These are phyloP conservation scores for Zygoascus biomembranicola DNA, from an alignment of 805 yeast species.

Conservation along the genomic window DNA sequence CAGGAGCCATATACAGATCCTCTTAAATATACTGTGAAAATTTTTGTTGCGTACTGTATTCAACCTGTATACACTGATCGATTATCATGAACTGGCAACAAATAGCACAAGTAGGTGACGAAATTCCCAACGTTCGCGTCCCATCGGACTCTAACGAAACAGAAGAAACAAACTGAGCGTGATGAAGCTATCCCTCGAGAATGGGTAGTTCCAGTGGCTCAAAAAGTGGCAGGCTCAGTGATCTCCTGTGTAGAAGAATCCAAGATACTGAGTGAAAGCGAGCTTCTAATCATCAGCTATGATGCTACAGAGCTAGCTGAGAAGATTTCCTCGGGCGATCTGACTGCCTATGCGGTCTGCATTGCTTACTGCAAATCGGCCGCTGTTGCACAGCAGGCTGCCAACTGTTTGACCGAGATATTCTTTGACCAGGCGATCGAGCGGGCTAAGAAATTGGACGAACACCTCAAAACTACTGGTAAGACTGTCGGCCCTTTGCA, in stretches of 20 bases:
- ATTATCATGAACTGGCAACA: not conserved
- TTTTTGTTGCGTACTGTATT: too few relatives aligned
- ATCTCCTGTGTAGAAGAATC: slow-evolving; percentile 6
- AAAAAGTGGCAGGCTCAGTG: slow-evolving; percentile 13
- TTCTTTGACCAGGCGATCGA: slow-evolving; percentile 53
- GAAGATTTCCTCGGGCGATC: slow-evolving; percentile 25
- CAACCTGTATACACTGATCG: too few relatives aligned
- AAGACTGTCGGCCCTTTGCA: slow-evolving; percentile 53
- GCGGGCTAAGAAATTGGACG: slow-evolving; percentile 48
- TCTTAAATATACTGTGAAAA: too few relatives aligned
- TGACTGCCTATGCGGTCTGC: not conserved
- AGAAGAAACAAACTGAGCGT: slow-evolving; percentile 33
- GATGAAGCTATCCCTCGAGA: slow-evolving; percentile 36
- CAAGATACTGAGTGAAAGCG: slow-evolving; percentile 3
- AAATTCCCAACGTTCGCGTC: not conserved
- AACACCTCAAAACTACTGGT: slow-evolving; percentile 38
- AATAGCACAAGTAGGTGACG: not conserved
- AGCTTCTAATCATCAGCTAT: slow-evolving; percentile 1
- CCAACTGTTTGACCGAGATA: slow-evolving; percentile 28
- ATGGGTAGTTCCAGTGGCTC: slow-evolving; percentile 47
- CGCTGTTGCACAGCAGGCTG: slow-evolving; percentile 42
- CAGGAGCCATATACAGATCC: too few relatives aligned
- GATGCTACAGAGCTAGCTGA: slow-evolving; percentile 26
- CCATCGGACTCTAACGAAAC: not conserved
- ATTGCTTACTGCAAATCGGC: not conserved